Conservation (phyloP, 805 yeast species). For the Wickerhamiella parazyma region DNA sequence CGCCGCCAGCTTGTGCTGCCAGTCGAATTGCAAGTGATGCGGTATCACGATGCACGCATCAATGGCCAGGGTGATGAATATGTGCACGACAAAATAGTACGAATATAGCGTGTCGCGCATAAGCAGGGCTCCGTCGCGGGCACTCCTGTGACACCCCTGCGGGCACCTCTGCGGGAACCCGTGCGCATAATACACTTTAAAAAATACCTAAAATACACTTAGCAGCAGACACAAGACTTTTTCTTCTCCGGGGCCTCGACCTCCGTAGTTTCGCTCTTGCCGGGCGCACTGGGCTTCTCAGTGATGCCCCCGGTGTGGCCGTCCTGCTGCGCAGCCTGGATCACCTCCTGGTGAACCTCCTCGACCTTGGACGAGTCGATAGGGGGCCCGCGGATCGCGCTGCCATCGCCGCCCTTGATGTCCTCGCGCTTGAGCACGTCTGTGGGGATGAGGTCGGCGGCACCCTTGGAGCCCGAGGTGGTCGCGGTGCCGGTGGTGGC, state of each 20-base stretch:
- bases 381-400: slow-evolving; percentile 2
- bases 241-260: slow-evolving; percentile 1
- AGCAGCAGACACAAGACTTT: slow-evolving; percentile 7
- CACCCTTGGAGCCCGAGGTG: background rate
- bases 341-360: slow-evolving; percentile 5
- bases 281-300: background rate
- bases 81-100: slow-evolving; percentile 39
- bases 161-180: no score
- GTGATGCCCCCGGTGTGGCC: slow-evolving; percentile 6
- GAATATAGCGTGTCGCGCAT: slow-evolving; percentile 20
- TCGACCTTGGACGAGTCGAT: slow-evolving; percentile 2
- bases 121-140: no score
- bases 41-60: slow-evolving; percentile 68
- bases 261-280: background rate
- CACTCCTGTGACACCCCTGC: no score
- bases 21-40: slow-evolving; percentile 28
- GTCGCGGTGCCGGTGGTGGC: background rate
- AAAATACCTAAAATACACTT: background rate
- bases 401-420: slow-evolving; percentile 2
- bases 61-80: slow-evolving; percentile 59
- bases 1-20: slow-evolving; percentile 38
- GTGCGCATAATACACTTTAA: no score
- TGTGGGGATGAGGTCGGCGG: slow-evolving; percentile 2
- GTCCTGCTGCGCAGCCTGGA: slow-evolving; percentile 1
- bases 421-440: background rate